Conservation (phyloP, 2,329 filamentous ascomycete species). For the Lecanicillium sp. region DNA sequence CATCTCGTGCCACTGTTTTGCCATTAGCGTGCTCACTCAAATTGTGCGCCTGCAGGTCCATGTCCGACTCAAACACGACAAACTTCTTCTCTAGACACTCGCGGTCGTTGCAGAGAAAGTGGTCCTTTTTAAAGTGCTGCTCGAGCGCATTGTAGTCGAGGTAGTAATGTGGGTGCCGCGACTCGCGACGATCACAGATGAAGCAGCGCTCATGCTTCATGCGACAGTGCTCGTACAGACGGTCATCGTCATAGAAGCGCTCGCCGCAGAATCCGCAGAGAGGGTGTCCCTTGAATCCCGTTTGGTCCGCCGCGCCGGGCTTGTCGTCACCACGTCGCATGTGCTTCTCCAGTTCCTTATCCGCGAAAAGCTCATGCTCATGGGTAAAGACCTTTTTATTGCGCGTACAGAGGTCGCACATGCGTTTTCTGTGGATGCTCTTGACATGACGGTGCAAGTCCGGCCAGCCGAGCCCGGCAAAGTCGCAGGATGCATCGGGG, state of each 20-base stretch:
- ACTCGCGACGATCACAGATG: conserved; percentile 69
- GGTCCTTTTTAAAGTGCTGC: conserved; percentile 77
- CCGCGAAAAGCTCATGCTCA: conserved; percentile 87
- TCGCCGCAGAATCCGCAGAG: conserved; percentile 88
- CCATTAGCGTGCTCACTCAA: conserved; percentile 75
- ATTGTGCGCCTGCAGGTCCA: conserved; percentile 92
- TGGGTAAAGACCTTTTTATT: conserved; percentile 99
- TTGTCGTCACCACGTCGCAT: conserved; percentile 87
- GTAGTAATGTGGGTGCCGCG: conserved; percentile 79
- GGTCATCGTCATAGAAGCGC: conserved; percentile 92
- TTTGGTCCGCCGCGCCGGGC: conserved; percentile 83
- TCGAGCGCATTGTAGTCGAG: conserved; percentile 81
- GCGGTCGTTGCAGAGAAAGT: conserved; percentile 74
- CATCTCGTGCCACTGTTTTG: conserved; percentile 77
- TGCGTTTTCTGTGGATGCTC: conserved; percentile 72
- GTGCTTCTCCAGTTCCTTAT: conserved; percentile 72
- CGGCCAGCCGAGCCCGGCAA: conserved; percentile 62
- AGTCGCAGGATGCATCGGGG: conserved; percentile 70
- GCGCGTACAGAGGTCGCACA: conserved; percentile 82
- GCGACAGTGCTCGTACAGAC: conserved; percentile 86
- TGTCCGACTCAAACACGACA: conserved; percentile 88
- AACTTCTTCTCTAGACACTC: conserved; percentile 97
- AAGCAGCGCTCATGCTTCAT: conserved; percentile 94
- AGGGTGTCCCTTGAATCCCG: conserved; percentile 91
- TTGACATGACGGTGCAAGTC: conserved; percentile 68